phyloP scores from a whole-genome alignment of 2,329 filamentous ascomycete genomes.

The Alternaria novae-zelandiae region DNA sequence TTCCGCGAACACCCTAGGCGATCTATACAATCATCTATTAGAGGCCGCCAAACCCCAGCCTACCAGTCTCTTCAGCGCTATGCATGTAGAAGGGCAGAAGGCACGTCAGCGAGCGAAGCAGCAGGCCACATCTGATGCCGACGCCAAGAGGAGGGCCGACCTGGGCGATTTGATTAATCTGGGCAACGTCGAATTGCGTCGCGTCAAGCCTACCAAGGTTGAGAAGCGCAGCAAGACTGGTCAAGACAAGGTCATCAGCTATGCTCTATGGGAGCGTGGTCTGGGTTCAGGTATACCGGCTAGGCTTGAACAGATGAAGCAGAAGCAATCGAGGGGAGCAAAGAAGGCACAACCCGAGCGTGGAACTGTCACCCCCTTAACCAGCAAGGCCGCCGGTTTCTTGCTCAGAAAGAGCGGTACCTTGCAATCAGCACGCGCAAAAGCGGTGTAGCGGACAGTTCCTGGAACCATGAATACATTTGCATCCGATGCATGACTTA shows the following conservation, averaged over 20 bases:
- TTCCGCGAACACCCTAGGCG: slow-evolving; percentile 42
- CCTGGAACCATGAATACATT: background rate
- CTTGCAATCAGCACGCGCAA: background rate
- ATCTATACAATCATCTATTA: slow-evolving; percentile 47
- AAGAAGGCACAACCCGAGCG: slow-evolving; percentile 6
- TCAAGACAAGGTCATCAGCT: slow-evolving; percentile 79
- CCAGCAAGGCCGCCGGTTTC: slow-evolving; percentile 12
- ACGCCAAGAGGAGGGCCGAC: slow-evolving; percentile 17
- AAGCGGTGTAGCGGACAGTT: background rate
- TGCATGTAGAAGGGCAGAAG: slow-evolving; percentile 48
- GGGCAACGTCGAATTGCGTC: slow-evolving; percentile 72
- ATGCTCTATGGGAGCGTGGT: slow-evolving; percentile 61
- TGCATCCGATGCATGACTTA: background rate
- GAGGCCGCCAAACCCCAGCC: slow-evolving; percentile 49
- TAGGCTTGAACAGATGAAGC: background rate
- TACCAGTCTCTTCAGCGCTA: slow-evolving; percentile 66
- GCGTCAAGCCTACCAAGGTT: slow-evolving; percentile 70
- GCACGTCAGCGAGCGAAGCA: slow-evolving; percentile 23
- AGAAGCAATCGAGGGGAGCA: background rate
- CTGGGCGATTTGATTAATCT: slow-evolving; percentile 34
- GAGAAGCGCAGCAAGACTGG: slow-evolving; percentile 76
- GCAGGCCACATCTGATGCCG: background rate
- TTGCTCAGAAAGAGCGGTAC: slow-evolving; percentile 8
- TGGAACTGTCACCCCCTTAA: slow-evolving; percentile 13
- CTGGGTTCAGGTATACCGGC: slow-evolving; percentile 1